Evolutionary conservation across 345 rosid genomes (phyloP).

Genomic region (Fremontodendron californicum): DNA sequence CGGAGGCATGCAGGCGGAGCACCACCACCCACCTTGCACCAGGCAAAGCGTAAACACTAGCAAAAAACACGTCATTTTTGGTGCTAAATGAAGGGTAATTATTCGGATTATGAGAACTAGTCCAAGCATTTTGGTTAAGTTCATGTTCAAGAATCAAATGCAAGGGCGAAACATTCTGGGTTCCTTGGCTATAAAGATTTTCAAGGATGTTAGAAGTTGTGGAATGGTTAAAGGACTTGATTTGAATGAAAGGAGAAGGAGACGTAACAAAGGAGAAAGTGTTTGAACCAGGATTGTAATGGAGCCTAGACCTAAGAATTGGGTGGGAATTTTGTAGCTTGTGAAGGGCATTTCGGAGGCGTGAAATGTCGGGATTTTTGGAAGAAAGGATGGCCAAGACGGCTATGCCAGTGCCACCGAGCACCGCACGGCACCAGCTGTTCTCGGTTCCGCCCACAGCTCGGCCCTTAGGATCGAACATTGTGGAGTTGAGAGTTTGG

Average conservation of each 20-base stretch:
- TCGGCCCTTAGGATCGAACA: not conserved
- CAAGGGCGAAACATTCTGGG: conserved; percentile 14
- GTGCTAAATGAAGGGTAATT: not conserved
- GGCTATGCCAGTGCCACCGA: conserved; percentile 32
- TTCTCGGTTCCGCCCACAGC: conserved; percentile 21
- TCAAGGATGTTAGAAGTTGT: conserved; percentile 27
- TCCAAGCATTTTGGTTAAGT: conserved; percentile 40
- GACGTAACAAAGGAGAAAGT: conserved; percentile 27
- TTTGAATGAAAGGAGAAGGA: conserved; percentile 22
- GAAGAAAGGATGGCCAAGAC: conserved; percentile 28
- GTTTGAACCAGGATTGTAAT: conserved; percentile 8
- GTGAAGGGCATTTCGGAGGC: conserved; percentile 19
- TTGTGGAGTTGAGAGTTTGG: not conserved
- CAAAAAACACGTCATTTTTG: conserved; percentile 18
- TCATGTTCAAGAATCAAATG: conserved; percentile 43
- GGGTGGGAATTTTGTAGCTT: conserved; percentile 30
- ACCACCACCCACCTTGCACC: conserved; percentile 22
- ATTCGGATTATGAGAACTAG: not conserved
- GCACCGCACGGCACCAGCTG: conserved; percentile 32
- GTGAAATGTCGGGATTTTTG: conserved; percentile 6
- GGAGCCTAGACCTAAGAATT: conserved; percentile 27
- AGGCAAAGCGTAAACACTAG: conserved; percentile 22
- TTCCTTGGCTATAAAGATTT: not conserved
- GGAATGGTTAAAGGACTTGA: conserved; percentile 16
- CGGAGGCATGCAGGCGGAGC: conserved; percentile 29